Evolutionary conservation across 225 moss, liverwort and hornwort genomes (phyloP), one percentile per base, ranked within the genome.

Genomic region (Marchantia polymorpha): DNA sequence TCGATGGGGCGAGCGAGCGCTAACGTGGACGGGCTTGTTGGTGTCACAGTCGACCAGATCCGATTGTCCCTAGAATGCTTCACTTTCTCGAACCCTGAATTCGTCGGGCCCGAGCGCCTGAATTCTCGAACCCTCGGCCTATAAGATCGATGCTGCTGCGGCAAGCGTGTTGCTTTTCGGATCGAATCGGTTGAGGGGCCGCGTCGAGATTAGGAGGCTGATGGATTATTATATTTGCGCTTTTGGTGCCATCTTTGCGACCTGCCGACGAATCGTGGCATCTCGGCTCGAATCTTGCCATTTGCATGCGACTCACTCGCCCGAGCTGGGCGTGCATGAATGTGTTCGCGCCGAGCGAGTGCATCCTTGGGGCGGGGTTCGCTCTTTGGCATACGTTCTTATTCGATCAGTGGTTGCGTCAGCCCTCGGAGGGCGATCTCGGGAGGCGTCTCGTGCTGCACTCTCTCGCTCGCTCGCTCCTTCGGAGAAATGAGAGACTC

Each of bases 21-120:
- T 26, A 29, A 65, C 29, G 65, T 59, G 59, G 59, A 59, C 59
- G 29, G 65, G 1, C 29, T 3, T 27, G 65, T 65, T 11, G 7
- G 59, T 59, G 19, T 65, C 65, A 11, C 29, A 65, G 65, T 26
- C 26, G 65, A 65, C 26, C 65, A 65, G 65, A 65, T 65, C 65
- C 14, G 26, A 9, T 65, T 65, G 26, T 65, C 65, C 65, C 65
- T 26, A 1, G 2, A 65, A 1, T 65, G 25, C 10, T 10, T 65
- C 0, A 22, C 65, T 65, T 65, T 27, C 65, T 65, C 10, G 65
- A 14, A 7, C 5, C 4, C 0, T 26, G 26, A 22, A 15, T 59
- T 0, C 19, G 22, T 59, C 15, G 25, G 4, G 25, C 7, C 25
- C 25, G 14, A 65, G 29, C 6, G 65, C 22, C 29, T 27, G 29